Evolutionary conservation across 768 basidiomycete species (phyloP).

Genomic region (Boletus rex-veris): DNA sequence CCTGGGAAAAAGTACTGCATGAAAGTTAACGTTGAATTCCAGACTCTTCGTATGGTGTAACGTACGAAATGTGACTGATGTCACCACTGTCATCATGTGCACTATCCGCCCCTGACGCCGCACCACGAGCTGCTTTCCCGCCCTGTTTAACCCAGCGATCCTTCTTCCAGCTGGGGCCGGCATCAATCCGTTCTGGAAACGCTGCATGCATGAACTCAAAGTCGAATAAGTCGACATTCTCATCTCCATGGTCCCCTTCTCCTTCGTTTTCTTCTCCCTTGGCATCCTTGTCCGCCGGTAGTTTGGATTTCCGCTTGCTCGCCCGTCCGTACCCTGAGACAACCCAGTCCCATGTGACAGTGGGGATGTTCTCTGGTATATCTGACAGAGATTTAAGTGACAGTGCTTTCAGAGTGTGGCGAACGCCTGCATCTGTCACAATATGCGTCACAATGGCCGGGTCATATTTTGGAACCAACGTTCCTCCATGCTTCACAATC

Average conservation of each 20-base stretch:
- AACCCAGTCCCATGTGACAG: slow-evolving; percentile 64
- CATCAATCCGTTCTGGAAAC: slow-evolving; percentile 46
- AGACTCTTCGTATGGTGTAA: not conserved
- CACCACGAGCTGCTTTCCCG: not conserved
- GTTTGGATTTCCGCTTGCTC: slow-evolving; percentile 13
- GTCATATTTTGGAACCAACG: slow-evolving; percentile 57
- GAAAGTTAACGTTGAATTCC: slow-evolving; percentile 12
- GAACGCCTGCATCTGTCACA: slow-evolving; percentile 44
- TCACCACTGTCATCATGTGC: slow-evolving; percentile 26
- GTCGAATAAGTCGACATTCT: slow-evolving; percentile 24
- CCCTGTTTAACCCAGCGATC: not conserved
- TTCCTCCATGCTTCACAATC: slow-evolving; percentile 65
- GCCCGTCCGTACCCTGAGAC: slow-evolving; percentile 35
- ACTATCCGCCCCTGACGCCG: not conserved
- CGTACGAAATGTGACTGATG: slow-evolving; percentile 49
- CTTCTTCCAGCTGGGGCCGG: slow-evolving; percentile 32
- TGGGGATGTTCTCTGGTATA: slow-evolving; percentile 64
- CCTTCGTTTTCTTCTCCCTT: slow-evolving; percentile 17
- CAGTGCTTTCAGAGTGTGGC: slow-evolving; percentile 35
- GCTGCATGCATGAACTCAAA: slow-evolving; percentile 46
- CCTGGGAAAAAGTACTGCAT: slow-evolving; percentile 38
- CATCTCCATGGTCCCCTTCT: not conserved
- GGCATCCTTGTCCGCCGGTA: slow-evolving; percentile 1
- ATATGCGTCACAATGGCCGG: slow-evolving; percentile 60
- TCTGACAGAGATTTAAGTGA: slow-evolving; percentile 49